Evolutionary conservation across 2,329 filamentous ascomycete species (phyloP).

Genomic region (Elsinoe ampelina): DNA sequence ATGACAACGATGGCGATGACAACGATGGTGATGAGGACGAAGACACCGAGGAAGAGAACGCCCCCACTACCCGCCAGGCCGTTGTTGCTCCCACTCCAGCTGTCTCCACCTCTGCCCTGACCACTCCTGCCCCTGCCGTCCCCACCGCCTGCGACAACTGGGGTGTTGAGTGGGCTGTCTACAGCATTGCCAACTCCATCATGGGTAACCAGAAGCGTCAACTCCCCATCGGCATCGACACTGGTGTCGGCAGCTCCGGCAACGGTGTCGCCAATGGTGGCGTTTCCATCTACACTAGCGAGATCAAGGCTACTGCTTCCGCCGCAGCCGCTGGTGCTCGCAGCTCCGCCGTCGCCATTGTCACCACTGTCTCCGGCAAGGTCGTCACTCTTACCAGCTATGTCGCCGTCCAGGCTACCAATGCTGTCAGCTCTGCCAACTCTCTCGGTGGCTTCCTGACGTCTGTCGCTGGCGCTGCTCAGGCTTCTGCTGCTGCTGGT

Average conservation of each 20-base stretch:
- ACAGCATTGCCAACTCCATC: slow-evolving; percentile 2
- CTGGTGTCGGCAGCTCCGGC: neutral
- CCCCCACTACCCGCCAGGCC: neutral
- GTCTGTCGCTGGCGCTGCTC: neutral
- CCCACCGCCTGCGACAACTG: slow-evolving; percentile 5
- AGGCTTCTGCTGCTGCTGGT: neutral
- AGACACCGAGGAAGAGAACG: neutral
- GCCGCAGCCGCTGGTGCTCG: neutral
- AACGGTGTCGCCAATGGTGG: neutral
- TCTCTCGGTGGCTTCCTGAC: neutral
- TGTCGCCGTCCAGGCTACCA: slow-evolving; percentile 1
- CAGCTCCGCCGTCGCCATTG: neutral
- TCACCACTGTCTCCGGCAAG: neutral
- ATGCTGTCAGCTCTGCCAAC: slow-evolving; percentile 1
- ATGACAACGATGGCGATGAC: too few relatives aligned
- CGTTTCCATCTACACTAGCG: slow-evolving; percentile 4
- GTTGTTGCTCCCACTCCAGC: neutral
- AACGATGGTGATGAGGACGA: neutral
- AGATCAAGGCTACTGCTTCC: neutral
- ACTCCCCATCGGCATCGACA: neutral
- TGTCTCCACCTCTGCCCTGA: neutral
- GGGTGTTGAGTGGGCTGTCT: slow-evolving; percentile 9
- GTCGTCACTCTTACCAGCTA: neutral
- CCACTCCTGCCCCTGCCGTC: neutral
- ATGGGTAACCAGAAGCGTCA: slow-evolving; percentile 9